Evolutionary conservation across 305 asterid species (phyloP).

Genomic region (Fraxinus velutina): DNA sequence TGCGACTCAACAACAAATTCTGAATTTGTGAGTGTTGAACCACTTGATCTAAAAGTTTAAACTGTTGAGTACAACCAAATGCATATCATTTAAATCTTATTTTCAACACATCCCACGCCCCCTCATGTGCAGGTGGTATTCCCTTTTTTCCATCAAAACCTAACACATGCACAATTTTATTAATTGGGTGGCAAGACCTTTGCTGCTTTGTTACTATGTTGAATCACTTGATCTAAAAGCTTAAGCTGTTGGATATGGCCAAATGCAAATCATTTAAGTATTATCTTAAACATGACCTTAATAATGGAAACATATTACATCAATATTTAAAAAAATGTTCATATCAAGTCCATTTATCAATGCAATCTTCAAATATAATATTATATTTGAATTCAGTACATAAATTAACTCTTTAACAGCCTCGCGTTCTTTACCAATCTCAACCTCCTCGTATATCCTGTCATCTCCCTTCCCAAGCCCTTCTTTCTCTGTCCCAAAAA

Average conservation of each 20-base stretch:
- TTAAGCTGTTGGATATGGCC: neutral
- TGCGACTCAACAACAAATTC: neutral
- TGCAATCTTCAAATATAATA: neutral
- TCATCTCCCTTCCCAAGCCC: neutral
- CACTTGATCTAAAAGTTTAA: neutral
- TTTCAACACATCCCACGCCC: neutral
- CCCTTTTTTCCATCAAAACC: neutral
- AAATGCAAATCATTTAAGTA: neutral
- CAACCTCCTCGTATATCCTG: neutral
- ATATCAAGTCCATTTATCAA: slow-evolving; percentile 10
- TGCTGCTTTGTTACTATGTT: neutral
- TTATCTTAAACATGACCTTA: neutral
- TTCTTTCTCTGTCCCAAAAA: neutral
- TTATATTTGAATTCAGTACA: neutral
- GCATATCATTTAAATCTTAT: neutral
- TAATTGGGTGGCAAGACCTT: neutral
- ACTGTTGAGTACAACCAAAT: neutral
- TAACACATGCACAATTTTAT: neutral
- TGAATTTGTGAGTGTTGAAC: neutral
- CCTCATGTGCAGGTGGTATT: neutral
- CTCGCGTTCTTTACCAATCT: neutral
- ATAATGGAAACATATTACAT: neutral
- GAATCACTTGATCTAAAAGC: neutral
- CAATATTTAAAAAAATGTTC: neutral
- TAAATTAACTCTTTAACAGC: slow-evolving; percentile 5